Evolutionary conservation across 257 asterid genomes (phyloP).

Genomic region (Solanum ahanhuiri): DNA sequence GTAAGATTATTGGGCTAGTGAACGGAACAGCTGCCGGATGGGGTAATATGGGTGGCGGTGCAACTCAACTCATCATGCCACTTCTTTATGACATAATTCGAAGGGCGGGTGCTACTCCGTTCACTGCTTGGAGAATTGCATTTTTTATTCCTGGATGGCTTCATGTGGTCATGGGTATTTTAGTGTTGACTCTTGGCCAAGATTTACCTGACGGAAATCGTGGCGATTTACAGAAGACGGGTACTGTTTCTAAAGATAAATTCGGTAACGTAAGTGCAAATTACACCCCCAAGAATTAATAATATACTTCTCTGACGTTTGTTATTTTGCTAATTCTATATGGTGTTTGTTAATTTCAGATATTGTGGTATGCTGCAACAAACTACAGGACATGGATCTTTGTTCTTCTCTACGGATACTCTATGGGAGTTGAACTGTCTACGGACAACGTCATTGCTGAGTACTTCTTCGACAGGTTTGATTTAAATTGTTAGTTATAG

Average conservation of each 20-base stretch:
- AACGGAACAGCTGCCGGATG: constrained; percentile 64
- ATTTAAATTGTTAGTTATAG: constrained; percentile 9
- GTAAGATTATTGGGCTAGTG: constrained; percentile 39
- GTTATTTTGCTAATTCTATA: not conserved
- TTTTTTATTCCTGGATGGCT: constrained; percentile 58
- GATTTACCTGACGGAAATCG: constrained; percentile 67
- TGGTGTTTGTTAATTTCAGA: constrained; percentile 5
- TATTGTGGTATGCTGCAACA: constrained; percentile 42
- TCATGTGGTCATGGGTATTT: constrained; percentile 45
- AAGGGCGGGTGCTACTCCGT: constrained; percentile 30
- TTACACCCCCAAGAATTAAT: not conserved
- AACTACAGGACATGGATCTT: constrained; percentile 72
- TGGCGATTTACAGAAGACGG: constrained; percentile 36
- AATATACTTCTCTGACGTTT: not conserved
- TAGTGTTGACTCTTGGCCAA: constrained; percentile 53
- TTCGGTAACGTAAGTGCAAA: constrained; percentile 28
- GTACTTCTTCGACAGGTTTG: constrained; percentile 51
- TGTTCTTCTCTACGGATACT: constrained; percentile 50
- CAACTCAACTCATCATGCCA: constrained; percentile 61
- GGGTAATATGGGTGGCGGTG: constrained; percentile 79
- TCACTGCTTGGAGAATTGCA: constrained; percentile 59
- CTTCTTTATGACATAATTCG: constrained; percentile 32
- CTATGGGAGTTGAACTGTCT: constrained; percentile 62
- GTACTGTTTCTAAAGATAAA: constrained; percentile 34
- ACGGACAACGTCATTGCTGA: constrained; percentile 53